Conservation (phyloP, 345 rosid species). For the Heritiera fomes region DNA sequence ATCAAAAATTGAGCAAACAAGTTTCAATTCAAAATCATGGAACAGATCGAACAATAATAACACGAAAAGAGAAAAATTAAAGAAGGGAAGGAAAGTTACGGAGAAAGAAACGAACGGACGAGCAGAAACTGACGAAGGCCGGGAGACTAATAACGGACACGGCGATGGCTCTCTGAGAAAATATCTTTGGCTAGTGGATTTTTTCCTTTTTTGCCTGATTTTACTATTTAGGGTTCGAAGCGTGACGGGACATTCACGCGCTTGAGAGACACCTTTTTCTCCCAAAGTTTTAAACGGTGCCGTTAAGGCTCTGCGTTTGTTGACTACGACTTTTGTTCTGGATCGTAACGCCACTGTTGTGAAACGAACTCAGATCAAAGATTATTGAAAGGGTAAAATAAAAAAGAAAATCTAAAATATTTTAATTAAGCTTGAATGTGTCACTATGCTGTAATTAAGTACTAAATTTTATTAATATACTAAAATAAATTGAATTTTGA, state of each 20-base stretch:
- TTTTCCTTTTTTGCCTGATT: neutral
- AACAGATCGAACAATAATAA: neutral
- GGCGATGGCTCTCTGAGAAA: neutral
- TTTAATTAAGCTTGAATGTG: too few species aligned
- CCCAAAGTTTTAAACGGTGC: neutral
- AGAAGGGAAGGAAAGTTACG: neutral
- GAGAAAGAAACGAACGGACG: neutral
- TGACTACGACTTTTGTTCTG: neutral
- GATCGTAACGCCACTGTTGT: too few species aligned
- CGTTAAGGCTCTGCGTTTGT: neutral
- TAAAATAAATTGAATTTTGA: too few species aligned
- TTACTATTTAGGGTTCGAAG: conserved; percentile 11
- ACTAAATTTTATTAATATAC: too few species aligned
- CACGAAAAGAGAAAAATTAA: neutral
- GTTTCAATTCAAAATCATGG: neutral
- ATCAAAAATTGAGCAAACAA: neutral
- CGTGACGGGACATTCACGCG: neutral
- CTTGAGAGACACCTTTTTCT: neutral
- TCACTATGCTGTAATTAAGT: too few species aligned
- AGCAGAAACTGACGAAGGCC: neutral
- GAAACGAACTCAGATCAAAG: too few species aligned
- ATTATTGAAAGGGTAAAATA: too few species aligned
- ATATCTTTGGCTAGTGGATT: neutral
- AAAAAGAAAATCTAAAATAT: too few species aligned
- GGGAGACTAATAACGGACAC: neutral